phyloP scores from a whole-genome alignment of 129 eudicot genomes.

The Centrapalus pauciflorus region DNA sequence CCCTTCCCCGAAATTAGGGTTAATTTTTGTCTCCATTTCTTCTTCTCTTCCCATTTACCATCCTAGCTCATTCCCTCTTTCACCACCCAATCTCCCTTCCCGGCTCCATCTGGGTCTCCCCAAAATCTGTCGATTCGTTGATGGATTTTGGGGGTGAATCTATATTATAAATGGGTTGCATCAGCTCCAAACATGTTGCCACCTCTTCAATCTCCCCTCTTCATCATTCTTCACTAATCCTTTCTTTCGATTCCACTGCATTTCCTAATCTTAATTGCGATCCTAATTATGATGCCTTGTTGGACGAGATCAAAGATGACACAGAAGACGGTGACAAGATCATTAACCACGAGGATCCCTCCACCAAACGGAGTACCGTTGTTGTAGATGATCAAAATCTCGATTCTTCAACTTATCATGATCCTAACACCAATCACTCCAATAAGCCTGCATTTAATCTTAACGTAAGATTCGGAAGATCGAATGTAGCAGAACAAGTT shows the following conservation, averaged over 20 bases:
- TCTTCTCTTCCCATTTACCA: not conserved
- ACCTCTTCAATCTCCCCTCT: conserved; percentile 27
- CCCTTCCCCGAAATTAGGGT: conserved; percentile 16
- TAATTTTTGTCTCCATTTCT: conserved; percentile 11
- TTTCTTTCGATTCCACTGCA: conserved; percentile 8
- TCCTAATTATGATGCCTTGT: not conserved
- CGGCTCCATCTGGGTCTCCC: conserved; percentile 44
- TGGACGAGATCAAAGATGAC: conserved; percentile 31
- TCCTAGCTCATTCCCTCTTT: not conserved
- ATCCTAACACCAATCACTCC: not conserved
- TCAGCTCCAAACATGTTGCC: conserved; percentile 56
- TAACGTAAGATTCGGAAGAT: conserved; percentile 40
- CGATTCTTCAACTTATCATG: not conserved
- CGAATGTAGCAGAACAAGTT: conserved; percentile 44
- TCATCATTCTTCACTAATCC: conserved; percentile 30
- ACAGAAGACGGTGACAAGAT: conserved; percentile 18
- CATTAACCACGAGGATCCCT: conserved; percentile 15
- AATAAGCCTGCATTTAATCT: conserved; percentile 21
- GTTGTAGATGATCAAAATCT: not conserved
- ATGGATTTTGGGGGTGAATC: conserved; percentile 56
- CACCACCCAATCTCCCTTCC: conserved; percentile 33
- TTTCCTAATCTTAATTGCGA: not conserved
- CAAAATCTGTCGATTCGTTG: conserved; percentile 44
- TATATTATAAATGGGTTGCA: conserved; percentile 64
- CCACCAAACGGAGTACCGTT: not conserved